Base-by-base conservation (phyloP, 2,329 filamentous ascomycete species). In the Colletotrichum higginsianum region DNA sequence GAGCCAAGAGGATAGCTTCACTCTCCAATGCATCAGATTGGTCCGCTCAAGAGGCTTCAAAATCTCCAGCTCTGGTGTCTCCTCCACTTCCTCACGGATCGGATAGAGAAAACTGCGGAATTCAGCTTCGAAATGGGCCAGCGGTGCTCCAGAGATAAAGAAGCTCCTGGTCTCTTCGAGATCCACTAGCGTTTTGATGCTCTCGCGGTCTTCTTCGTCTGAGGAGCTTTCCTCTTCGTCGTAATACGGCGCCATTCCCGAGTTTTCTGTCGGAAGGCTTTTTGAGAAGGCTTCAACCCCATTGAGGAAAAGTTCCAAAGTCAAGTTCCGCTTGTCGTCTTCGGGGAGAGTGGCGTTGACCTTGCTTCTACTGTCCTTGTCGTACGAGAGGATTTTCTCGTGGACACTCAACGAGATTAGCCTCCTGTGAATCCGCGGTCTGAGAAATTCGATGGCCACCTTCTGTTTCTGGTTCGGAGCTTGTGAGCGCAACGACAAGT, bases 171-270 rank as follows among this genome's bases (percentile, higher is more conserved):
- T 13, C 8, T 61, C 23, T 0, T 61, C 23, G 18, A 66, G 64
- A 46, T 53, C 46, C 18, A 38, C 13, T 2, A 61, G 56, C 0
- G 7, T 1, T 1, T 13, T 0, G 1, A 8, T 44, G n/a, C 13
- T 0, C 3, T 44, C 11, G 4, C n/a, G 16, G 30, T 61, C 46
- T n/a, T 66, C 53, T 13, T 18, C 35, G 6, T 30, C 53, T 9
- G 38, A 11, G 8, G 50, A 49, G 49, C 35, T 35, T n/a, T 26
- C 50, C 1, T 47, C 23, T 4, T 18, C 61, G 13, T 52, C 63
- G 26, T 12, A 0, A 4, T 44, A 13, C 7, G 12, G 52, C 6
- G 30, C 3, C 5, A 2, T 11, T 30, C 35, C 30, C 11, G 21
- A 2, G 9, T 3, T 2, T 3, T 42, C 46, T 35, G 42, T 5